Evolutionary conservation across 2,329 filamentous ascomycete species (phyloP), one percentile per base, ranked within the genome.

Genomic region (Fusarium phyllophilum): DNA sequence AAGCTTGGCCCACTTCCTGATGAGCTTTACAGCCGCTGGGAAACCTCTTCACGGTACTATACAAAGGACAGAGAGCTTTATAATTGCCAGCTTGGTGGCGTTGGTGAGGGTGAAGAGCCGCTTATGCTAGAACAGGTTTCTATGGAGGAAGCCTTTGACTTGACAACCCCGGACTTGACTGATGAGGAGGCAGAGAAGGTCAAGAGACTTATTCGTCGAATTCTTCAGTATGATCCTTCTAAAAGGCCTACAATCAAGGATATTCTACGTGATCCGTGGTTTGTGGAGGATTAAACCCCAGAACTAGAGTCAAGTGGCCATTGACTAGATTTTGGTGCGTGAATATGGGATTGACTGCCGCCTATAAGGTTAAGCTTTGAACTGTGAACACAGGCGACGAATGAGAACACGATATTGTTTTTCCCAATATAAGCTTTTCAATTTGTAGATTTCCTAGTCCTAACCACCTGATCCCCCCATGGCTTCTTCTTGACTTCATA

Each of bases 81-180:
- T 20, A 69, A 70, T 8, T 69, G 46, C 6, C n/a, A 41, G 15
- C 26, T 69, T 38, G 55, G 68, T 1, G 68, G 68, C 6, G 22
- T 70, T 5, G 17, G 6, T 1, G 66, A 70, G 3, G 65, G 66
- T 3, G 20, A 33, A 29, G 45, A 69, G 12, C 66, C 61, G 6
- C 39, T 62, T 8, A 54, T 67, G 33, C 8, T 48, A 10, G 51
- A 69, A 1, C 22, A 34, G 6, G 3, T 13, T 3, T 56, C 59
- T 14, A 65, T 70, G 65, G 68, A 69, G 55, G 42, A 68, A n/a
- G n/a, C 51, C 3, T 70, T 70, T 4, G 68, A 70, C 22, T 18
- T 64, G 14, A 22, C 48, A 5, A 11, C 4, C 1, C 60, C 54
- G 3, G 59, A 70, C 5, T 2, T 69, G 8, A 34, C 14, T 5